These are phyloP conservation scores for Delonix regia DNA, from an alignment of 306 rosid species.

Conservation along the genomic window DNA sequence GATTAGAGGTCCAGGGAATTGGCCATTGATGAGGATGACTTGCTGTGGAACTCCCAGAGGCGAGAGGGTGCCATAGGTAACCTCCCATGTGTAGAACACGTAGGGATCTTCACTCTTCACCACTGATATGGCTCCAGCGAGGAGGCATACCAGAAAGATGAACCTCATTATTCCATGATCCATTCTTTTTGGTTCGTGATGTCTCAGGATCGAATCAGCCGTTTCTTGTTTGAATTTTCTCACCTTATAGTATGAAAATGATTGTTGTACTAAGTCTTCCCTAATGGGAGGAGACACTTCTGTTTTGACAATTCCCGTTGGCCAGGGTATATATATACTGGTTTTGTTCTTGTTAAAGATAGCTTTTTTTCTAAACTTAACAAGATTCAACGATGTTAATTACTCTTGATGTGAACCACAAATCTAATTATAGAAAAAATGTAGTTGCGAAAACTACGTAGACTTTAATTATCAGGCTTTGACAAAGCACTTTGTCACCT, in stretches of 20 bases:
- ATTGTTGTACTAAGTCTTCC: constrained; percentile 27
- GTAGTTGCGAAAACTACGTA: neutral
- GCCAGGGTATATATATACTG: neutral
- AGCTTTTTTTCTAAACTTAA: neutral
- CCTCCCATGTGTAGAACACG: constrained; percentile 68
- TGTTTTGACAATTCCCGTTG: neutral
- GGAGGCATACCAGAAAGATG: constrained; percentile 41
- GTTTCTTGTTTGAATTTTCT: neutral
- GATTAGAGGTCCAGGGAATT: constrained; percentile 84
- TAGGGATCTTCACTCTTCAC: constrained; percentile 70
- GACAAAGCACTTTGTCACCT: neutral
- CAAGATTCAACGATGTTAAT: neutral
- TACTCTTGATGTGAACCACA: neutral
- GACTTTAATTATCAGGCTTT: neutral
- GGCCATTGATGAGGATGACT: constrained; percentile 77
- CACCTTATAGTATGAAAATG: neutral
- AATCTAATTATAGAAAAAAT: neutral
- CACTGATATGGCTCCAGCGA: constrained; percentile 28
- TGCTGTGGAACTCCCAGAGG: constrained; percentile 88
- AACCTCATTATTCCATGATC: constrained; percentile 7
- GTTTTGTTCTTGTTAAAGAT: neutral
- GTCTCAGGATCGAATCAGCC: neutral
- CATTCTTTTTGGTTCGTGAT: constrained; percentile 23
- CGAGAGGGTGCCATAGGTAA: constrained; percentile 75
- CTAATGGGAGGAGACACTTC: constrained; percentile 48